phyloP scores from a whole-genome alignment of 2,329 filamentous ascomycete species.

The Penicillium sp. region DNA sequence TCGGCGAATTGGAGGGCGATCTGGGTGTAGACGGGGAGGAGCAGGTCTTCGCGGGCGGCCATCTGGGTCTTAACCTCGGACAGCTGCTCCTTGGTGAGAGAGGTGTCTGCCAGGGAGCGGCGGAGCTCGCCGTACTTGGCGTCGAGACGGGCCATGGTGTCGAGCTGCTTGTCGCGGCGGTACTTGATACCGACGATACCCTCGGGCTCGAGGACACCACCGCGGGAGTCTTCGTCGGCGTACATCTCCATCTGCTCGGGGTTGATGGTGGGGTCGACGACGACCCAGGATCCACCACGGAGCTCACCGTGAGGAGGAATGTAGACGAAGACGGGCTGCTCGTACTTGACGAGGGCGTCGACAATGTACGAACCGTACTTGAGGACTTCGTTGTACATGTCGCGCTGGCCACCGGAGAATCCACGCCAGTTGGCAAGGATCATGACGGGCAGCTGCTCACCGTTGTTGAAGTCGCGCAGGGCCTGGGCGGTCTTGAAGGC shows the following conservation, averaged over 20 bases:
- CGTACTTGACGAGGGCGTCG: constrained; percentile 94
- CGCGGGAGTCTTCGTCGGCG: constrained; percentile 88
- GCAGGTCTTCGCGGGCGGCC: constrained; percentile 78
- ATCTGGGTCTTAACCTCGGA: constrained; percentile 82
- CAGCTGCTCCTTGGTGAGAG: constrained; percentile 71
- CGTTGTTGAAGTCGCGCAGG: constrained; percentile 98
- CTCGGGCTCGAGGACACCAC: constrained; percentile 96
- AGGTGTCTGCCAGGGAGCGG: constrained; percentile 70
- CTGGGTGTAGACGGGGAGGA: constrained; percentile 91
- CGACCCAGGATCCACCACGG: constrained; percentile 98
- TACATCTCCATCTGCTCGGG: constrained; percentile 99
- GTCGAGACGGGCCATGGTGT: constrained; percentile 95
- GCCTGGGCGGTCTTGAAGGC: constrained; percentile 99
- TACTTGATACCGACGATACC: constrained; percentile 99
- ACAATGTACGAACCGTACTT: constrained; percentile 99
- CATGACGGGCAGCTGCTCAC: constrained; percentile 97
- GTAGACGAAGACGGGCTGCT: constrained; percentile 99
- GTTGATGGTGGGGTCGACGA: constrained; percentile 98
- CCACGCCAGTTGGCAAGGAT: constrained; percentile 99
- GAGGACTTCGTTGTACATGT: constrained; percentile 99
- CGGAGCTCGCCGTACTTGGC: constrained; percentile 79
- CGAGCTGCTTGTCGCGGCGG: constrained; percentile 93
- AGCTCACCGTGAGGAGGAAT: constrained; percentile 96
- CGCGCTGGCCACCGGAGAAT: constrained; percentile 98
- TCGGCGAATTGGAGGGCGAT: constrained; percentile 97